Percentiles rank a stretch among this genome's conserved stretches.
Conservation (phyloP, 1,284 basidiomycete genomes). For the Phlebopus sp. region DNA sequence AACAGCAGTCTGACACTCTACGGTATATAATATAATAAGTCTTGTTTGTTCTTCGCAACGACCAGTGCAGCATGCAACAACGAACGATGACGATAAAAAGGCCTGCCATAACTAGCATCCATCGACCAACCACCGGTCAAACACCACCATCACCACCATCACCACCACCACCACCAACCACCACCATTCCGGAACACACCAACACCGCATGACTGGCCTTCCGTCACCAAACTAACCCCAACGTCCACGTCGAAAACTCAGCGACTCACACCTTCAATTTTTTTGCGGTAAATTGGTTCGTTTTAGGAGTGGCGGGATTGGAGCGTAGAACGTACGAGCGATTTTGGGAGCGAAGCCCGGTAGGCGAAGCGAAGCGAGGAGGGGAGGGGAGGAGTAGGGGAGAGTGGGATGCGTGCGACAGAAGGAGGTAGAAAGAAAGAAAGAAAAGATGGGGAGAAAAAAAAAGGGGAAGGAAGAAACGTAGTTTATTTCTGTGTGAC, state of each 20-base stretch:
- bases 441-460: neutral
- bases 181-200: too few relatives aligned
- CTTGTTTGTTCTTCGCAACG: constrained; percentile 4
- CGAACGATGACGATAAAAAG: too few relatives aligned
- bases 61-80: neutral
- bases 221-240: neutral
- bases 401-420: constrained; percentile 7
- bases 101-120: too few relatives aligned
- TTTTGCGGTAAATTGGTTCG: neutral
- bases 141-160: neutral
- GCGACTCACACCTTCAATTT: too few relatives aligned
- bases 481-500: constrained; percentile 40
- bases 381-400: too few relatives aligned
- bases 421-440: neutral
- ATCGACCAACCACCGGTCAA: too few relatives aligned
- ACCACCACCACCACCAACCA: neutral
- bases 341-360: neutral
- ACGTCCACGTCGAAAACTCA: too few relatives aligned
- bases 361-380: neutral
- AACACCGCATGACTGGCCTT: neutral
- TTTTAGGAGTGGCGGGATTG: neutral
- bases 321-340: neutral
- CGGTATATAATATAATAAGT: constrained; percentile 7
- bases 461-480: neutral
- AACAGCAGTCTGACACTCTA: constrained; percentile 10